A percentile compares a stretch with the other conserved stretches of the same genome.
Evolutionary conservation across 2,329 filamentous ascomycete species (phyloP).

Genomic region (Clonostachys byssicola): DNA sequence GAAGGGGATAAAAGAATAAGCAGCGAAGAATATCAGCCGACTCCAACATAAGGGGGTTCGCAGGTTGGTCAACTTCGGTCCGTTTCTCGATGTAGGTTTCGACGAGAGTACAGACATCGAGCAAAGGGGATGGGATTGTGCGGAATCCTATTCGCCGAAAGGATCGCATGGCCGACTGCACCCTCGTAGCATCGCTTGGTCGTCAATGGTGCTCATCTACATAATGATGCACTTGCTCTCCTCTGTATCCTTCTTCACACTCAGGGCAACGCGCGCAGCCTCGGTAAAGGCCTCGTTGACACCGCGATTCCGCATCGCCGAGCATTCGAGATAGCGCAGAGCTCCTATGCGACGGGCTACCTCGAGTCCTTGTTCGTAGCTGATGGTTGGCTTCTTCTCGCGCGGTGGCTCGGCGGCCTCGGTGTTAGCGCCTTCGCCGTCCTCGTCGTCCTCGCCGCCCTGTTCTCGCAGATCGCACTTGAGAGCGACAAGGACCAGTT

Average conservation of each 20-base stretch:
- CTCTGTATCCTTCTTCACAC: conserved; percentile 62
- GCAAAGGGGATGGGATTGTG: background rate
- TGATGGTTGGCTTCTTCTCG: conserved; percentile 71
- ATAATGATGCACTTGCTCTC: conserved; percentile 58
- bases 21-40: background rate
- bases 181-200: background rate
- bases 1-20: background rate
- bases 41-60: background rate
- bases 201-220: conserved; percentile 27
- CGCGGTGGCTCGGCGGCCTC: conserved; percentile 47
- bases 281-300: conserved; percentile 99
- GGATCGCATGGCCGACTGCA: no score
- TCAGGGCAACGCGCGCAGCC: conserved; percentile 87
- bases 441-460: conserved; percentile 65
- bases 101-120: background rate
- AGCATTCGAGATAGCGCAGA: conserved; percentile 94
- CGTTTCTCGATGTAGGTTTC: no score
- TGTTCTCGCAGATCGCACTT: conserved; percentile 94
- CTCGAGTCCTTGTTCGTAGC: conserved; percentile 86
- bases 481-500: conserved; percentile 89
- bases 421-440: background rate
- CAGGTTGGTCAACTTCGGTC: background rate
- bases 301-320: conserved; percentile 94
- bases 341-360: conserved; percentile 90
- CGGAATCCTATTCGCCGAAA: background rate